Evolutionary conservation across 495 filamentous ascomycete genomes (phyloP).

Genomic region (Cenococcum geophilum): DNA sequence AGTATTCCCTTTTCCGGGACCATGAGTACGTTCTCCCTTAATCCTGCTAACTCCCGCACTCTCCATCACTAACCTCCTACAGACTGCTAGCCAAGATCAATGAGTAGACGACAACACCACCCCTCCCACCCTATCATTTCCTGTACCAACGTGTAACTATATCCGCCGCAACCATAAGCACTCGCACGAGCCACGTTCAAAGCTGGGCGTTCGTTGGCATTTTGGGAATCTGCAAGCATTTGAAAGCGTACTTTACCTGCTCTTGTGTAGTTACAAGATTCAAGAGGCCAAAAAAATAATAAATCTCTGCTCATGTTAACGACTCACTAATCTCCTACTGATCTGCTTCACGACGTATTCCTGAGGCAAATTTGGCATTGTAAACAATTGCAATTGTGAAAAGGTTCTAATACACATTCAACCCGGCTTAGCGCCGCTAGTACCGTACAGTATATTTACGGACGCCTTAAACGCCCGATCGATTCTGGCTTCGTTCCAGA

Average conservation of each 20-base stretch:
- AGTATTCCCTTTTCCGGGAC: constrained; percentile 92
- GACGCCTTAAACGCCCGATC: not conserved
- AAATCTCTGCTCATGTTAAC: not conserved
- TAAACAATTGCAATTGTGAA: no score
- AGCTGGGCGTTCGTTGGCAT: constrained; percentile 1
- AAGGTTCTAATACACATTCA: no score
- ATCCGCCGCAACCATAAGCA: not conserved
- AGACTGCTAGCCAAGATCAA: constrained; percentile 47
- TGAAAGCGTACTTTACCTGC: not conserved
- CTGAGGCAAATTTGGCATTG: no score
- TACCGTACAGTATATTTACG: not conserved
- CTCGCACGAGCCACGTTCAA: not conserved
- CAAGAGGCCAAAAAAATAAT: not conserved
- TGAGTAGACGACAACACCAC: constrained; percentile 37
- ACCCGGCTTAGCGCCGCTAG: no score
- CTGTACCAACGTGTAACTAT: constrained; percentile 1
- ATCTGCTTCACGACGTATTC: no score
- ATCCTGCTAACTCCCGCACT: not conserved
- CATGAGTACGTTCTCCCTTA: constrained; percentile 67
- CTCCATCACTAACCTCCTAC: not conserved
- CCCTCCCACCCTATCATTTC: not conserved
- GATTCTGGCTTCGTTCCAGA: not conserved
- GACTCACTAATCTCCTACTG: no score
- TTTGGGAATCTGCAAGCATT: not conserved
- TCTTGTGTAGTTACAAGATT: not conserved